Base-by-base conservation (phyloP, 179 eudicot genomes). In the Carnegiea gigantea region DNA sequence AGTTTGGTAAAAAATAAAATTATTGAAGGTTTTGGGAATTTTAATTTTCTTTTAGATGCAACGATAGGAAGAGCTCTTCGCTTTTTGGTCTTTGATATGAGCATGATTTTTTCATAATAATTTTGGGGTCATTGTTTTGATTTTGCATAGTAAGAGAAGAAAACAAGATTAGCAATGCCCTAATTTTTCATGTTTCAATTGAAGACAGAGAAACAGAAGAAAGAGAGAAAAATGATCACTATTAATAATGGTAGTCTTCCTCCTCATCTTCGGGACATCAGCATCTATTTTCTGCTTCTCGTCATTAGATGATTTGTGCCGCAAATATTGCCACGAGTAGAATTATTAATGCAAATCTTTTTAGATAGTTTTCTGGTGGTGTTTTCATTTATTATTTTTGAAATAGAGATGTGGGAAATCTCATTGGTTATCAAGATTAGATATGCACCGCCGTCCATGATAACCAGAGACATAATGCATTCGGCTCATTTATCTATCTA, bases 51-150 rank as follows among this genome's bases (percentile, higher is more conserved):
- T 70, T 72, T 80, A 14, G 18, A 24, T 6, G 49, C 11, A 4
- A 36, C 38, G 6, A 54, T 9, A 54, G 82, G 77, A 54, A 71
- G 33, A 54, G 72, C 44, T 80, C 23, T 24, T 80, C 72, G 71
- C 78, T 80, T 76, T 73, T 78, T 80, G 8, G 59, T 68, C 54
- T 73, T 80, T 80, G 82, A 80, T 40, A 73, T 24, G 44, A 9
- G 78, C 82, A 80, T 57, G 62, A 57, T 57, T 57, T 57, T 57
- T 23, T 57, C n/a, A 57, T 57, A 57, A 20, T 2, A 57, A 57
- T 57, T 18, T 57, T n/a, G 77, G 57, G 67, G 23, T 33, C 18
- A 21, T 8, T 38, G 10, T 28, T 3, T 68, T 49, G 18, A 10
- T 75, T 73, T 9, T 46, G 64, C 54, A 48, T 28, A 73, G 57